Conservation (phyloP, 139 green algal species). For the Picochlorum sp. region DNA sequence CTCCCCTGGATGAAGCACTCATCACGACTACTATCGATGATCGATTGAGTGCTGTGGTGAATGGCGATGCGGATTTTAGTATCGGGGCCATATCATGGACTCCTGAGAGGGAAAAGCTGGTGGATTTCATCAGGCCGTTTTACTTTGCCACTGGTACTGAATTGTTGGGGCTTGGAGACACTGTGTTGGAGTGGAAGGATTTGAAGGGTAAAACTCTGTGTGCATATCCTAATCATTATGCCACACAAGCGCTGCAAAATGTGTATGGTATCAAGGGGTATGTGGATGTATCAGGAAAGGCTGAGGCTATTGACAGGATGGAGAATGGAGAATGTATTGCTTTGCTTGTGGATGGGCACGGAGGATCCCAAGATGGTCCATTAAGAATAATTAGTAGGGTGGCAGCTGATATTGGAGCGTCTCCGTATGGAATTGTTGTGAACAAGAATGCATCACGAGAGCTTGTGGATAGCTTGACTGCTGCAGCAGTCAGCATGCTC, state of each 20-base stretch:
- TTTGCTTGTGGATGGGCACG: not conserved
- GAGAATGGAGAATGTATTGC: not conserved
- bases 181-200: not conserved
- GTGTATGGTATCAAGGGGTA: not conserved
- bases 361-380: not conserved
- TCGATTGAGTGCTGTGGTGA: not conserved
- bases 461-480: not conserved
- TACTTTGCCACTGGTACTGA: not conserved
- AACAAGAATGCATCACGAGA: not conserved
- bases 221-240: not conserved
- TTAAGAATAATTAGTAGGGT: not conserved
- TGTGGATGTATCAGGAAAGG: not conserved
- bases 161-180: not conserved
- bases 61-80: constrained; percentile 1
- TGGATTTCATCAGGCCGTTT: not conserved
- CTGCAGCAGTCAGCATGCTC: constrained; percentile 1
- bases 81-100: not conserved
- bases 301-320: not conserved
- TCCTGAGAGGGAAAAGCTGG: not conserved
- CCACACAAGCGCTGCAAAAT: not conserved
- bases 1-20: not conserved
- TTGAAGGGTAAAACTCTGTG: not conserved
- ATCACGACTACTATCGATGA: not conserved
- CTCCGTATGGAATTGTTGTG: not conserved
- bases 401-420: not conserved